Evolutionary conservation across 768 basidiomycete genomes (phyloP), one percentile per base, ranked within the genome.

Genomic region (Boletus subparvulus): DNA sequence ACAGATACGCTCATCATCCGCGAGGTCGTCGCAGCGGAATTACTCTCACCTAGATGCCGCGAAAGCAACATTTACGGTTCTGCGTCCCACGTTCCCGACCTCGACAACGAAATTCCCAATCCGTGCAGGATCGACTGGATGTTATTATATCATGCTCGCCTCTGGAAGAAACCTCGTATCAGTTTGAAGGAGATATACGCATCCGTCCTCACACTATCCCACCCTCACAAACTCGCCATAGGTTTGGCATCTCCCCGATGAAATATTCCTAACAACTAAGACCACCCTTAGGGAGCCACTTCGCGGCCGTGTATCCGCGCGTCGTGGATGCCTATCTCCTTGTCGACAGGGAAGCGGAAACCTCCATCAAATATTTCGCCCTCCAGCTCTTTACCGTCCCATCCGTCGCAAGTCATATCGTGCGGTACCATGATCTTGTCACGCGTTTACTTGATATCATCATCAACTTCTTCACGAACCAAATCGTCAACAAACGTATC

Each of bases 381-480:
- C 79, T 96, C 6, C 93, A 97, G 66, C 80, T 98, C 35, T 97
- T 97, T 75, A 94, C 94, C 0, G 88, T 93, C 1, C 94, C 94
- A 0, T 89, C 87, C 3, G 85, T 95, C 49, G 87, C 92, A 6
- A 78, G 81, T 1, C 86, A 93, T 62, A 85, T 96, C 48, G 89
- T 91, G 19, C 78, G 80, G 8, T 79, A 86, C 55, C 85, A 89
- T 66, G 79, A 83, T 59, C 82, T 97, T 61, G 83, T 94, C 58
- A 76, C 85, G 3, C 84, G 86, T 16, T 79, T 98, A 17, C 82
- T 96, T 55, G 78, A 84, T 49, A 87, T 98, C 71, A 92, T 98
- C 65, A 83, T 86, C 39, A 80, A 91, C 28, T 98, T 97, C 75
- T 98, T 96, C 71, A 96, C 94, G 6, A 91, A 94, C 64, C 92